Evolutionary conservation across 2,329 filamentous ascomycete genomes (phyloP), one percentile per base, ranked within the genome.

Genomic region (Onygena corvina): DNA sequence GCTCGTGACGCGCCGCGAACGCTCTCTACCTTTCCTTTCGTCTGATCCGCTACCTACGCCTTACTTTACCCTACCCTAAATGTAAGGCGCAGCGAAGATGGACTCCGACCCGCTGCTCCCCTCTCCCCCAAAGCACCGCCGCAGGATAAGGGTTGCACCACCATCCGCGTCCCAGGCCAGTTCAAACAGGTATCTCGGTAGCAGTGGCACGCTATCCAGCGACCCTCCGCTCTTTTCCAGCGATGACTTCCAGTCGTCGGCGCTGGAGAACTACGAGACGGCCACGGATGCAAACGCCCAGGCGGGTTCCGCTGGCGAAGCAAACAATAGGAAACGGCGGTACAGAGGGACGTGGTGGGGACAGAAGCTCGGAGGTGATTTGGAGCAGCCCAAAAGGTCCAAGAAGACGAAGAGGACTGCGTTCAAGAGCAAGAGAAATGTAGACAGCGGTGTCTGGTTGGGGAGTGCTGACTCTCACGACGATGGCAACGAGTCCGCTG

Each of bases 361-460:
- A 21, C 62, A 70, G 50, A 64, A 64, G 58, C 60, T 62, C 31
- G 42, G 30, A 46, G 20, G 16, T 5, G 27, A 33, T 14, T 16
- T 42, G n/a, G 30, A 7, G 16, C 42, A 46, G 30, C 29, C 42
- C 14, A 46, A 20, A 4, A 30, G 20, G 42, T 58, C 58, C 9
- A 68, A 68, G 23, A 67, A 67, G 56, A 60, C 60, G 7, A 67
- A 66, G 54, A 60, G 68, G 50, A 63, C 61, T 2, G 64, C 67
- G 33, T 71, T 71, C 36, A 69, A 66, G 54, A 63, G 65, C 27
- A 69, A 68, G 56, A 60, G 69, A 18, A 58, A 70, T 52, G 59
- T 70, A 23, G 70, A 72, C 51, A 70, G 67, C 57, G 70, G 70
- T 50, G 67, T 72, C 8, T 72, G 69, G 64, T 69, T 72, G 68